phyloP scores from a whole-genome alignment of 139 green algal genomes.

The Limnomonas spitsbergensis region DNA sequence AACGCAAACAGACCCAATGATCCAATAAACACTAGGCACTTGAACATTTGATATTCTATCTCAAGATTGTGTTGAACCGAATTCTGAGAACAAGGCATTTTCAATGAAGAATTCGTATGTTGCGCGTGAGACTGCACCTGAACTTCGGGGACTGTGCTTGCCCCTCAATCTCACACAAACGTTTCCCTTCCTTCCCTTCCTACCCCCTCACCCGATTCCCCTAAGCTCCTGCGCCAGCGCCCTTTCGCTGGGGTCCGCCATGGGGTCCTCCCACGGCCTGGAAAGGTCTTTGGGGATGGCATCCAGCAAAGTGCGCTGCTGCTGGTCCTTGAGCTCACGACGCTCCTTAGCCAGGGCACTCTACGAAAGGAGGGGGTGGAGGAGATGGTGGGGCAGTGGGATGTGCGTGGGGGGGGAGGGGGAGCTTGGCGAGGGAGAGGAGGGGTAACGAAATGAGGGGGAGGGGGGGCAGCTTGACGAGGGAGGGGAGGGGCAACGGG shows the following conservation, averaged over 20 bases:
- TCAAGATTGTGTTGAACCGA: too few relatives aligned
- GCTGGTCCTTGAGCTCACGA: constrained; percentile 91
- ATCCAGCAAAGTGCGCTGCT: constrained; percentile 89
- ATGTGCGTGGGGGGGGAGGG: not conserved
- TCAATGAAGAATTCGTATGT: too few relatives aligned
- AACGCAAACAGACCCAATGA: too few relatives aligned
- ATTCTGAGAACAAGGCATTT: too few relatives aligned
- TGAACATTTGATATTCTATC: too few relatives aligned
- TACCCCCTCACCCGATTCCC: constrained; percentile 60
- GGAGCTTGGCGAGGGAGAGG: not conserved
- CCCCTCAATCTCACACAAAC: too few relatives aligned
- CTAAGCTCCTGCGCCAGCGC: constrained; percentile 81
- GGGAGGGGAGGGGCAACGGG: not conserved
- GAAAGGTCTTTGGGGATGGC: constrained; percentile 91
- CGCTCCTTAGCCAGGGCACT: constrained; percentile 92
- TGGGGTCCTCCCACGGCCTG: constrained; percentile 94
- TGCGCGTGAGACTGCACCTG: too few relatives aligned
- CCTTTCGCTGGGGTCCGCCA: constrained; percentile 75
- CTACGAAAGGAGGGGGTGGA: constrained; percentile 15
- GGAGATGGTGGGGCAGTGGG: not conserved
- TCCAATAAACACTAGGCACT: too few relatives aligned
- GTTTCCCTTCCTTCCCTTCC: too few relatives aligned
- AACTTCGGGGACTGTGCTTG: too few relatives aligned
- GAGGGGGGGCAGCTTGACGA: not conserved
- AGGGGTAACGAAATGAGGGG: constrained; percentile 1